A percentile compares a stretch with the other conserved stretches of the same genome.
Evolutionary conservation across 139 green algal species (phyloP).

Genomic region (Picochlorum sp.): DNA sequence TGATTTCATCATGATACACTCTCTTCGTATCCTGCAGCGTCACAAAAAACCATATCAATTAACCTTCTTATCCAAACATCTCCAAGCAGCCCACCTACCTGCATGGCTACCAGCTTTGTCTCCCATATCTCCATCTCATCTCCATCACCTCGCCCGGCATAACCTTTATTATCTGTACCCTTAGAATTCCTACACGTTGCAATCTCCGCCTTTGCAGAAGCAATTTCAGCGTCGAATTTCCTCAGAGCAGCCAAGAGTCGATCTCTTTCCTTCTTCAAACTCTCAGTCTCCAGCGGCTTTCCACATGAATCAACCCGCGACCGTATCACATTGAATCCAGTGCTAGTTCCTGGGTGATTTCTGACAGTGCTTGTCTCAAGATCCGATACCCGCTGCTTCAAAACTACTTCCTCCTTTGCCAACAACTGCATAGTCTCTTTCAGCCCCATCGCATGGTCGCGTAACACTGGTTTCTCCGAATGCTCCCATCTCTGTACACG

Average conservation of each 20-base stretch:
- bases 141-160: neutral
- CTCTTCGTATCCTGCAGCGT: slow-evolving; percentile 40
- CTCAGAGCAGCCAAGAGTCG: slow-evolving; percentile 21
- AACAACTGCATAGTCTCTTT: slow-evolving; percentile 14
- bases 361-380: slow-evolving; percentile 3
- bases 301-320: slow-evolving; percentile 13
- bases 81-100: slow-evolving; percentile 20
- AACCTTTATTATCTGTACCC: too few relatives aligned
- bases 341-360: slow-evolving; percentile 14
- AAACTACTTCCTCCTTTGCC: slow-evolving; percentile 14
- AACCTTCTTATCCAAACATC: neutral
- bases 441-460: slow-evolving; percentile 11
- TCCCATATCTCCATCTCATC: slow-evolving; percentile 41
- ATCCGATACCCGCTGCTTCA: slow-evolving; percentile 11
- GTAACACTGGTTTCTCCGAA: slow-evolving; percentile 16
- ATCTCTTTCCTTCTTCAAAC: slow-evolving; percentile 25
- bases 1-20: slow-evolving; percentile 41
- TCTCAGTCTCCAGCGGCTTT: slow-evolving; percentile 14
- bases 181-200: neutral
- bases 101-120: slow-evolving; percentile 39
- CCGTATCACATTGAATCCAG: slow-evolving; percentile 41
- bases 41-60: neutral
- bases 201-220: slow-evolving; percentile 22
- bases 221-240: slow-evolving; percentile 23
- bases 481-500: slow-evolving; percentile 12